Base-by-base conservation (phyloP, 805 yeast species). In the Lipomyces sp. region DNA sequence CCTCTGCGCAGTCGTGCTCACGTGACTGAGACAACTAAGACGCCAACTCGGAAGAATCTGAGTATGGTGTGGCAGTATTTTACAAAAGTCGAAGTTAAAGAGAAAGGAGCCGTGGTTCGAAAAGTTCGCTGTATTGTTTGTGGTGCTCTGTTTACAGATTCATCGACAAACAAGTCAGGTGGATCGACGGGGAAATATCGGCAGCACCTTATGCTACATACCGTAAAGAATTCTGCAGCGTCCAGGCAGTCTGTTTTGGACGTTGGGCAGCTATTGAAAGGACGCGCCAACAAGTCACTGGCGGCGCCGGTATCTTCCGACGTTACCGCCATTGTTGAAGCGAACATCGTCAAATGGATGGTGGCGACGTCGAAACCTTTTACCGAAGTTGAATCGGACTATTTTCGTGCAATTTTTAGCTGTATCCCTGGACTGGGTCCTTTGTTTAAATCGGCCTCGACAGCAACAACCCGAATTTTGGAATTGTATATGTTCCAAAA, bases 101-200 rank as follows among this genome's bases (percentile, higher is more conserved):
- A 50, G 53, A 50, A 50, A 50, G 53, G 53, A 50, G 18, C 29
- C 8, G 18, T 50, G 3, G 29, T 50, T 50, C 53, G 53, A 50
- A 50, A 50, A 30, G 51, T 45, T 45, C 4, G 51, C 10, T 45
- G 51, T 45, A 45, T 45, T 50, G 53, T 50, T 50, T 50, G 53
- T 50, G 53, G 53, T 50, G 53, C 53, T 50, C 53, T n/a, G n/a
- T 50, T 50, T n/a, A 30, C 53, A 50, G 53, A 50, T n/a, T 50
- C 29, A 50, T 50, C 53, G 53, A 50, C 53, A n/a, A 50, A 3
- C 53, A 50, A 50, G 53, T 50, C 53, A n/a, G 53, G 53, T 30
- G 53, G 53, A n/a, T 50, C 53, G 53, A 50, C 53, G 18, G 53
- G 53, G 29, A 50, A 4, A 15, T 50, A n/a, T n/a, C n/a, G n/a